These are phyloP conservation scores for Lotmaria passim DNA, from an alignment of 208 protist species.

Conservation along the genomic window DNA sequence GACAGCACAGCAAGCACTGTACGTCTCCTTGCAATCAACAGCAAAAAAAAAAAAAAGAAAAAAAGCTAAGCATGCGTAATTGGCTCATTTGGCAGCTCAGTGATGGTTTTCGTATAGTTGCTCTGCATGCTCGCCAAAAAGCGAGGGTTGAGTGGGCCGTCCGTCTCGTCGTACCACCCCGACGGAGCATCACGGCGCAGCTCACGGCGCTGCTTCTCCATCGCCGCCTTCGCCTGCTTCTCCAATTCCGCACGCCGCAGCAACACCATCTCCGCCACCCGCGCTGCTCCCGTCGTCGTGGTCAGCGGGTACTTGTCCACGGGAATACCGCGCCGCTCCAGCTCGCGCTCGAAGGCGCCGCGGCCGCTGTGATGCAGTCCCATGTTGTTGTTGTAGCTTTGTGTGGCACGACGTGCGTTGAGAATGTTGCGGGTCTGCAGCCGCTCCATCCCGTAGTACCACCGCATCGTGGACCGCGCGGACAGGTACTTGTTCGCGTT, in stretches of 20 bases:
- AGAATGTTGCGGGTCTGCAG: slow-evolving; percentile 72
- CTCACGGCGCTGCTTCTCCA: slow-evolving; percentile 47
- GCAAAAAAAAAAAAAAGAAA: slow-evolving; percentile 4
- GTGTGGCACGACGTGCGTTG: slow-evolving; percentile 60
- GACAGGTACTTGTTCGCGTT: slow-evolving; percentile 78
- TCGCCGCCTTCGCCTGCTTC: slow-evolving; percentile 48
- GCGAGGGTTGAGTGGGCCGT: slow-evolving; percentile 84
- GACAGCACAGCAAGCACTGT: not conserved
- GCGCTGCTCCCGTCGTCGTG: slow-evolving; percentile 77
- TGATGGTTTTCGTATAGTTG: slow-evolving; percentile 76
- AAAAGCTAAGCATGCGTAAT: slow-evolving; percentile 5
- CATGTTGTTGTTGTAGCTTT: slow-evolving; percentile 89
- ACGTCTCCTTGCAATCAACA: not conserved
- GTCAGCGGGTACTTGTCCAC: slow-evolving; percentile 89
- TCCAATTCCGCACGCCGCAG: slow-evolving; percentile 81
- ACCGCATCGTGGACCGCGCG: slow-evolving; percentile 77
- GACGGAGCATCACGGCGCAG: slow-evolving; percentile 53
- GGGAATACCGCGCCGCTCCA: slow-evolving; percentile 76
- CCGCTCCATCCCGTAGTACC: slow-evolving; percentile 89
- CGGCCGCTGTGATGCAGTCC: slow-evolving; percentile 86
- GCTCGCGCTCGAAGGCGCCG: slow-evolving; percentile 87
- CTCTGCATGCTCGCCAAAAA: slow-evolving; percentile 79
- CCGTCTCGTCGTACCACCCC: slow-evolving; percentile 82
- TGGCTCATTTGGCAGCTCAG: slow-evolving; percentile 64
- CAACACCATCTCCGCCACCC: slow-evolving; percentile 87